Percentiles rank a stretch among this genome's conserved stretches.
These are phyloP conservation scores for Ascochyta rabiei DNA, from an alignment of 2,329 filamentous ascomycete species.

Conservation along the genomic window DNA sequence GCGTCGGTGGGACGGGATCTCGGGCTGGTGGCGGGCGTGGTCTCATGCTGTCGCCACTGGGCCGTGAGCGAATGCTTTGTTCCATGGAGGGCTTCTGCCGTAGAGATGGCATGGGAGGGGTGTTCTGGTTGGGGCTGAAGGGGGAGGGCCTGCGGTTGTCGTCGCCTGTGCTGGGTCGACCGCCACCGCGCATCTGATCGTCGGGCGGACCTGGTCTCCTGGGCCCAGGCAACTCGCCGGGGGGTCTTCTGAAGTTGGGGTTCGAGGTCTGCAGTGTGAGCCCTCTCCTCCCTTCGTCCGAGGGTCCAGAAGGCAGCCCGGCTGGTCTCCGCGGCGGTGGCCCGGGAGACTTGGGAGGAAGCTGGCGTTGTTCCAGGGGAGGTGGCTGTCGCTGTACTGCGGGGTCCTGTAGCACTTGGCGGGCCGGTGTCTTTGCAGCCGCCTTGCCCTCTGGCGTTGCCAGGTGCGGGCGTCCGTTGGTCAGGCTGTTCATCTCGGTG, in stretches of 20 bases:
- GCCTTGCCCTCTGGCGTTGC: constrained; percentile 39
- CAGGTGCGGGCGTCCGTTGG: constrained; percentile 56
- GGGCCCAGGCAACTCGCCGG: constrained; percentile 28
- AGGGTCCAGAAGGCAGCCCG: constrained; percentile 17
- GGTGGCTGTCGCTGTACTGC: constrained; percentile 21
- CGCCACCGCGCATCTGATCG: constrained; percentile 23
- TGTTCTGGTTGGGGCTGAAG: constrained; percentile 26
- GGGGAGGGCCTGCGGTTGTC: constrained; percentile 36
- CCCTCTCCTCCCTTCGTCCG: constrained; percentile 26
- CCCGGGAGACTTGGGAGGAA: constrained; percentile 31
- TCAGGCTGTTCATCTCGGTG: constrained; percentile 76
- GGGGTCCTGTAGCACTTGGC: constrained; percentile 17
- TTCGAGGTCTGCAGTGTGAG: constrained; percentile 19
- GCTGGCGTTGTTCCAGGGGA: constrained; percentile 23
- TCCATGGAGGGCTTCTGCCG: constrained; percentile 44
- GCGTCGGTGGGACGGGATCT: constrained; percentile 38
- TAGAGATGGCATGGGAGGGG: constrained; percentile 35
- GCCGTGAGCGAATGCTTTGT: constrained; percentile 40
- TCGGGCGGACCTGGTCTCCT: constrained; percentile 30
- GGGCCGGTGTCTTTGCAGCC: constrained; percentile 15
- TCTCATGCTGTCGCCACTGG: constrained; percentile 46
- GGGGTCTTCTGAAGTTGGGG: constrained; percentile 32
- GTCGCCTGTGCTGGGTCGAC: constrained; percentile 39
- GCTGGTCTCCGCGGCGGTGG: constrained; percentile 30
- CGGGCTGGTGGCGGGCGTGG: constrained; percentile 39